phyloP scores from a whole-genome alignment of 345 rosid genomes.

The Ricinus communis region DNA sequence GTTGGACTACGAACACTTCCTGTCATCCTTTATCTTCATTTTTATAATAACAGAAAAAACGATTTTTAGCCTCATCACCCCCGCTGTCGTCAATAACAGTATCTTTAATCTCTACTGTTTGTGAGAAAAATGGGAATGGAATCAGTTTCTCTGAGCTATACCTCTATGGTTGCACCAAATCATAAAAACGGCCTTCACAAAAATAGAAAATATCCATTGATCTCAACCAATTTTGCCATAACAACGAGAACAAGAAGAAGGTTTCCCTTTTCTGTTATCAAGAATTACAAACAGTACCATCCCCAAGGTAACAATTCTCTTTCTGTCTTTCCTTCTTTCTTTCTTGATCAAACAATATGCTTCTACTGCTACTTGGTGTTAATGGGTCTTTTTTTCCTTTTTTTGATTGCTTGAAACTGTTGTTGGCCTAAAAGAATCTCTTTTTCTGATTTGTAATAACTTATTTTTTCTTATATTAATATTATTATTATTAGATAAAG shows the following conservation, averaged over 20 bases:
- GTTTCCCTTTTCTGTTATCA: slow-evolving; percentile 1
- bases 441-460: neutral
- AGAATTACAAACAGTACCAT: slow-evolving; percentile 8
- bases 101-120: no score
- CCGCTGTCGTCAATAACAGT: no score
- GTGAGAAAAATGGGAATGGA: slow-evolving; percentile 13
- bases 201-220: neutral
- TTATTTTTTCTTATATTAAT: neutral
- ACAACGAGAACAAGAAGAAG: neutral
- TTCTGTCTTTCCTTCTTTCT: no score
- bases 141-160: slow-evolving; percentile 1
- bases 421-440: no score
- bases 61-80: no score
- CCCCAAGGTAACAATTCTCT: slow-evolving; percentile 11
- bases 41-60: no score
- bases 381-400: no score
- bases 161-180: neutral
- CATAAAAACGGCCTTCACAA: neutral
- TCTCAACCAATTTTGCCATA: neutral
- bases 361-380: no score
- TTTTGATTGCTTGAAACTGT: neutral
- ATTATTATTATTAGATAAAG: neutral
- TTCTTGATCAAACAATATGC: no score
- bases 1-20: no score
- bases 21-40: no score